phyloP scores from a whole-genome alignment of 2,329 filamentous ascomycete genomes.

The Aaosphaeria pasadenensis region DNA sequence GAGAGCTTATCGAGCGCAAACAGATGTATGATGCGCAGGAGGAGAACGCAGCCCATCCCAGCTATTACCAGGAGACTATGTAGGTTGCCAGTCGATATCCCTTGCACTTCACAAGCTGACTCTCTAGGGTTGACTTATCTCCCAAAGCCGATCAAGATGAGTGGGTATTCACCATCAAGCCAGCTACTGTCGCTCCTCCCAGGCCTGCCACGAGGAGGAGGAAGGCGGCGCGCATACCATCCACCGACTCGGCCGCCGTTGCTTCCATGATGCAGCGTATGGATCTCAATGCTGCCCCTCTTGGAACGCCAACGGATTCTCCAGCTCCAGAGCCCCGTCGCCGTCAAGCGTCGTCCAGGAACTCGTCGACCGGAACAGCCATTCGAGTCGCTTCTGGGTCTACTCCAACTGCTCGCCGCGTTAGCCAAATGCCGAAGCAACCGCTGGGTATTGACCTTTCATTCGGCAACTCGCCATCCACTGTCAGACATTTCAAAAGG shows the following conservation, averaged over 20 bases:
- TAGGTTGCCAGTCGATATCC: slow-evolving; percentile 31
- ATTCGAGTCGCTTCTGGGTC: slow-evolving; percentile 31
- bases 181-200: slow-evolving; percentile 57
- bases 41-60: slow-evolving; percentile 62
- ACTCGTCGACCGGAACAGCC: slow-evolving; percentile 38
- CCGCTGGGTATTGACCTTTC: slow-evolving; percentile 87
- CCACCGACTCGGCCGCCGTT: slow-evolving; percentile 30
- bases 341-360: slow-evolving; percentile 29
- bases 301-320: slow-evolving; percentile 39
- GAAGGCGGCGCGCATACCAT: slow-evolving; percentile 47
- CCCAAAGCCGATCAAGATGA: slow-evolving; percentile 71
- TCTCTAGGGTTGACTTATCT: slow-evolving; percentile 61
- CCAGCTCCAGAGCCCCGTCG: slow-evolving; percentile 20
- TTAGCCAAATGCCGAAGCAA: slow-evolving; percentile 55
- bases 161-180: slow-evolving; percentile 92
- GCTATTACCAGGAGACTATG: slow-evolving; percentile 93
- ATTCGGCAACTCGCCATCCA: slow-evolving; percentile 90
- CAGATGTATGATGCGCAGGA: slow-evolving; percentile 78
- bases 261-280: slow-evolving; percentile 40
- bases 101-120: background rate
- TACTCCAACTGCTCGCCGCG: slow-evolving; percentile 44
- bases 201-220: slow-evolving; percentile 48
- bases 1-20: slow-evolving; percentile 80
- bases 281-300: slow-evolving; percentile 43
- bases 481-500: slow-evolving; percentile 85